Base-by-base conservation (phyloP, 2,329 filamentous ascomycete genomes). In the Cladosporium velox region DNA sequence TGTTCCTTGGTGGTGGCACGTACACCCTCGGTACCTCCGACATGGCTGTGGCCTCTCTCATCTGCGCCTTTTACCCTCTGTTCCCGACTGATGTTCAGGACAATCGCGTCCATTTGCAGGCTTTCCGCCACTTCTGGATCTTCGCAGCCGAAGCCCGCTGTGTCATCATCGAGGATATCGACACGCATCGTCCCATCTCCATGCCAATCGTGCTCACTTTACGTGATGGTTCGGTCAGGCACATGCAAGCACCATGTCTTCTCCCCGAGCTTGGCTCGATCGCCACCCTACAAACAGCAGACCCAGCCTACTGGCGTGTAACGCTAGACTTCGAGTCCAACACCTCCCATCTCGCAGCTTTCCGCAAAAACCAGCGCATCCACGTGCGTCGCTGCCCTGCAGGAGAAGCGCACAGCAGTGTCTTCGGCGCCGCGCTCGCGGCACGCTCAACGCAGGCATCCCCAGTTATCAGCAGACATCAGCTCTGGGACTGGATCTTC, bases 51-150 rank as follows among this genome's bases (percentile, higher is more conserved):
- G 94, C 92, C 1, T 88, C 92, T 14, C 83, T 99, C 7, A 86
- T 99, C 8, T 90, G 95, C 52, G 90, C 95, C 1, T 96, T 99
- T 77, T 99, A 99, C 74, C 95, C 95, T 0, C 85, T 97, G 24
- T 97, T 96, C 76, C 95, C 95, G 0, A 90, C 87, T 11, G 90
- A 88, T 34, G 91, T 98, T 1, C 90, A 96, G 73, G 95, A 99
- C 79, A 98, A 98, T 75, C 90, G 91, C 70, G 93, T 92, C 12
- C 95, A 99, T 73, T 84, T 99, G 6, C 95, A 99, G 80, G 95
- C 96, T 3, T 95, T 99, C 81, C 88, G 96, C 5, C 94, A 99
- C 78, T 91, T 99, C 74, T 99, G 95, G 95, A 94, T 97, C 12
- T 84, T 99, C 3, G 95, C 95, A 1, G 90, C 91, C 0, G 95